Base-by-base conservation (phyloP, 2,329 filamentous ascomycete genomes). In the Botrytis tulipae region DNA sequence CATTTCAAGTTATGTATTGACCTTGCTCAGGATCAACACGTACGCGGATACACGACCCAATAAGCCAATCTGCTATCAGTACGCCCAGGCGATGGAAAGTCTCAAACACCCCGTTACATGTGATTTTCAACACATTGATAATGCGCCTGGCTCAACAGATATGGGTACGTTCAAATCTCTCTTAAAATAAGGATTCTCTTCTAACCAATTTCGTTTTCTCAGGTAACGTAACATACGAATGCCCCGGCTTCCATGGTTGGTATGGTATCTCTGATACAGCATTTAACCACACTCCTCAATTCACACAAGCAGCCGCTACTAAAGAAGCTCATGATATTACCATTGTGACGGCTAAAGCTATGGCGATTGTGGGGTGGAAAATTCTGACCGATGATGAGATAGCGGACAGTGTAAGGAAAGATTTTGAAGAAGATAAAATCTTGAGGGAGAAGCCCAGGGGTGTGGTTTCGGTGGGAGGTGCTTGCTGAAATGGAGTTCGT, bases 181-280 rank as follows among this genome's bases (percentile, higher is more conserved):
- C 4, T 8, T 22, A 6, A 57, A 29, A 18, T 3, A 32, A 29
- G 32, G 14, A 81, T 82, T 37, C 66, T 70, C 9, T 69, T 90
- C 90, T 77, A 83, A 84, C 22, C 85, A 90, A 78, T 86, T 89
- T 74, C 75, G 1, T 81, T 82, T 18, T 83, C 85, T 4, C 67
- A 80, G 89, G 88, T 0, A 84, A 90, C 75, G 80, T 90, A 71
- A 88, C 86, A 76, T 86, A 90, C 77, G 86, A 83, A 1, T 84
- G 89, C 82, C 89, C 88, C 57, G 87, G 85, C 71, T 78, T 90
- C 54, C 86, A 83, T 72, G 82, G 84, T 1, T 84, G 85, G 10
- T 90, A 89, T 77, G 82, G 83, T 40, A 88, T 89, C 73, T 84
- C 85, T 0, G 81, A 82, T 4, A 82, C 83, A 3, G 83, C 83